Base-by-base conservation (phyloP, 2,329 filamentous ascomycete species). In the Diplodia corticola region DNA sequence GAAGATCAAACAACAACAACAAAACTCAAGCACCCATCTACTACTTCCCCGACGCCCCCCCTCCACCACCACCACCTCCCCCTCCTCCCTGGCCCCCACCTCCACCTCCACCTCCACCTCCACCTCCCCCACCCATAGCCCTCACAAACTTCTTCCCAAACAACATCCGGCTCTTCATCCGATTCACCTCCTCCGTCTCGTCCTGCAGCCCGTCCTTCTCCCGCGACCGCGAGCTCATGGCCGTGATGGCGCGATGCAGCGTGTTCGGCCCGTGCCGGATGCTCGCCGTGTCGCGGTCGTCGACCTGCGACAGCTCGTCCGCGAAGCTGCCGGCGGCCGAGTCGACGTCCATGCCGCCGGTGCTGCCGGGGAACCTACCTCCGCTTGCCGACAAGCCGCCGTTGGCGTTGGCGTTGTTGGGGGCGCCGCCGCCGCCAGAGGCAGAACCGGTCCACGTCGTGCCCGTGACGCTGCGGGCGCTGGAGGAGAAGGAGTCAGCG, bases 211-310 rank as follows among this genome's bases (percentile, higher is more conserved):
- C n/a, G 0, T 60, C 63, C 22, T 63, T 57, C 20, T 64, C 64
- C 5, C 68, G 44, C 15, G 67, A 63, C 26, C 63, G 64, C 24
- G 69, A 67, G 33, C 67, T 65, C 68, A 76, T 74, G 1, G 73
- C 73, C 15, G 72, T 72, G 2, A 76, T 72, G 4, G 71, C 70
- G 12, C 75, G 74, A n/a, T 77, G 69, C 64, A 77, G 75, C 46
- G 73, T 72, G 65, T 73, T 74, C 46, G 76, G 65, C 40, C 22
- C 57, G 57, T 73, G 71, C 53, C 76, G 73, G n/a, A 77, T 70
- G 30, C 74, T 76, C 5, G 37, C 65, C 17, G 65, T 54, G 5
- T 67, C 65, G 2, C 59, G 17, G 7, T 66, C 48, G n/a, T 67
- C 60, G 4, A 64, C 65, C 24, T 51, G 49, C 20, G 50, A 55